Evolutionary conservation across 345 rosid species (phyloP), one percentile per base, ranked within the genome.

Genomic region (Bretschneidera sinensis): DNA sequence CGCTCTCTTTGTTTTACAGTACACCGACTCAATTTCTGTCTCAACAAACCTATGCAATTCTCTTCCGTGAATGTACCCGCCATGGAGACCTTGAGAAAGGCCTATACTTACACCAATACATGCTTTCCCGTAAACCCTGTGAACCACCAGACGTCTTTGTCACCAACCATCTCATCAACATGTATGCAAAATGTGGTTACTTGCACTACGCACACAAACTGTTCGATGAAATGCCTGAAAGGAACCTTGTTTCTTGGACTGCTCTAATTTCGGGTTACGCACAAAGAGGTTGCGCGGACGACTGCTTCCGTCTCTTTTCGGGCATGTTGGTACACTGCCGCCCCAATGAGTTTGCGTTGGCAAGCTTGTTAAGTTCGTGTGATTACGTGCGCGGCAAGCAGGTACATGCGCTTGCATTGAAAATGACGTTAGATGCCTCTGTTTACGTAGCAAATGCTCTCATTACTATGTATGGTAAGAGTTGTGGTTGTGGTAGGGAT

Each of bases 171-270:
- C 64, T 92, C 33, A 72, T 89, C 0, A 79, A 83, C 5, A 75
- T 89, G 92, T 89, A 83, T 0, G 70, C 64, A 0, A 92, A 92
- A 66, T 85, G 85, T 17, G 96, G 98, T n/a, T 54, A 76, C 20
- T 48, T 85, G n/a, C 24, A 20, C 0, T 11, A 48, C 61, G 95
- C 96, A 16, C 81, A 73, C 6, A 65, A 67, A 4, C 17, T 89
- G 83, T 85, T 92, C 57, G 95, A 82, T 25, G 72, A 68, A 62
- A 92, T 92, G 98, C 75, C 74, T 48, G 61, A 51, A 0, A 79
- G 91, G 71, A 92, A 92, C 50, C 67, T 82, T 43, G 90, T 92
- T 43, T 85, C 96, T 13, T 92, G 95, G 92, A 83, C 92, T 1
- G 84, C 87, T 2, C 72, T 92, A 33, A 74, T 89, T 51, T 83